These are phyloP conservation scores for Tulasnella sp. DNA, from an alignment of 768 basidiomycete genomes.

Conservation along the genomic window DNA sequence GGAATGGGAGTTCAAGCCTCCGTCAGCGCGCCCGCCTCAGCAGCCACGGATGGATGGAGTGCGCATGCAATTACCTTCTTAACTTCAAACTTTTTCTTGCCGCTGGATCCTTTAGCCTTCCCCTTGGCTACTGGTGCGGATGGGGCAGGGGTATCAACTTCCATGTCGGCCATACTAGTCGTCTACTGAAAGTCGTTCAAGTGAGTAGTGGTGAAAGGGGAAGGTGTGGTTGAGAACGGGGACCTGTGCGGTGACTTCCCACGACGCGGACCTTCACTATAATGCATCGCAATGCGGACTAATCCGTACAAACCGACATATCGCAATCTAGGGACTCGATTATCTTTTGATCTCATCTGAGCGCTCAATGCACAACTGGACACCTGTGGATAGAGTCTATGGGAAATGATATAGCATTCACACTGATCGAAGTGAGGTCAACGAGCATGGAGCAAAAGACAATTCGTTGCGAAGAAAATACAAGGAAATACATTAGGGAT, in stretches of 20 bases:
- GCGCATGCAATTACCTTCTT: slow-evolving; percentile 71
- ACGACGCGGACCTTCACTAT: background rate
- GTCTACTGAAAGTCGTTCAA: background rate
- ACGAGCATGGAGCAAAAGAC: background rate
- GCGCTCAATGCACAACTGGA: background rate
- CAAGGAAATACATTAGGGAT: background rate
- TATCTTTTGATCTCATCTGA: background rate
- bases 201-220: slow-evolving; percentile 10
- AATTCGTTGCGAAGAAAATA: background rate
- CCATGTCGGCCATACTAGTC: slow-evolving; percentile 54
- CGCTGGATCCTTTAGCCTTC: slow-evolving; percentile 46
- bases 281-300: background rate
- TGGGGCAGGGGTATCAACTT: slow-evolving; percentile 60
- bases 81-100: slow-evolving; percentile 90
- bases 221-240: slow-evolving; percentile 8
- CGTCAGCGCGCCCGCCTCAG: background rate
- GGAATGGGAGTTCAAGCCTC: background rate
- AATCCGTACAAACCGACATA: background rate
- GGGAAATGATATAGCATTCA: background rate
- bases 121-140: slow-evolving; percentile 38
- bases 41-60: background rate
- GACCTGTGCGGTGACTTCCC: slow-evolving; percentile 2
- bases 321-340: background rate
- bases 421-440: background rate
- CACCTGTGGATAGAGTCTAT: background rate